These are phyloP conservation scores for Starmerella vaccinii DNA, from an alignment of 805 yeast genomes.

Conservation along the genomic window DNA sequence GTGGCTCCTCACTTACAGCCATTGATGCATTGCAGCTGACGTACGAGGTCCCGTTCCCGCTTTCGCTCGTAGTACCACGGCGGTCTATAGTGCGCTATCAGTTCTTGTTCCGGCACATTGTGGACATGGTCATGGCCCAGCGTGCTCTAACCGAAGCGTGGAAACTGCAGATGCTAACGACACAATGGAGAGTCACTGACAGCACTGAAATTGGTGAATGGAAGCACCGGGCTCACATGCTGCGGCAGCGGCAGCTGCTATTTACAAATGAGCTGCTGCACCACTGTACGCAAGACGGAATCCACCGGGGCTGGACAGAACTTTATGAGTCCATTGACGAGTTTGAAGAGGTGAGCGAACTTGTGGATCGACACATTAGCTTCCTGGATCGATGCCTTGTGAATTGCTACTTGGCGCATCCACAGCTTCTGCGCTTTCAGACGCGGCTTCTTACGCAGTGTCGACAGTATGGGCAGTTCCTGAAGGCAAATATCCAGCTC, in stretches of 20 bases:
- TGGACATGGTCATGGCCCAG: constrained; percentile 41
- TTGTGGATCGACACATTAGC: constrained; percentile 41
- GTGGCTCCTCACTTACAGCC: constrained; percentile 22
- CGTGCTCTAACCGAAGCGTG: neutral
- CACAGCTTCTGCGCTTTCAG: constrained; percentile 39
- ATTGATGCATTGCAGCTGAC: constrained; percentile 33
- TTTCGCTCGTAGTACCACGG: constrained; percentile 61
- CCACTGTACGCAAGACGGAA: constrained; percentile 49
- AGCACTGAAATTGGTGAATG: neutral
- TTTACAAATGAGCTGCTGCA: constrained; percentile 46
- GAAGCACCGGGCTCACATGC: constrained; percentile 24
- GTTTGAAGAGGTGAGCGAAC: constrained; percentile 35
- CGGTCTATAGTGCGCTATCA: constrained; percentile 71
- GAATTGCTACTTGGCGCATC: constrained; percentile 57
- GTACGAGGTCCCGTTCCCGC: constrained; percentile 64
- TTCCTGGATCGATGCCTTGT: constrained; percentile 54
- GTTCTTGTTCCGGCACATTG: constrained; percentile 59
- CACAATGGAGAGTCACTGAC: constrained; percentile 15
- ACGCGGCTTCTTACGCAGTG: constrained; percentile 35
- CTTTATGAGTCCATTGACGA: constrained; percentile 31
- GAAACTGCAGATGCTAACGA: constrained; percentile 3
- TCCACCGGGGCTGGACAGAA: constrained; percentile 44
- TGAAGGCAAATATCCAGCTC: constrained; percentile 21
- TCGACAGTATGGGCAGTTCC: constrained; percentile 26
- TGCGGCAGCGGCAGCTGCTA: constrained; percentile 42